These are phyloP conservation scores for Agrocybe chaxingu DNA, from an alignment of 768 basidiomycete genomes.

Conservation along the genomic window DNA sequence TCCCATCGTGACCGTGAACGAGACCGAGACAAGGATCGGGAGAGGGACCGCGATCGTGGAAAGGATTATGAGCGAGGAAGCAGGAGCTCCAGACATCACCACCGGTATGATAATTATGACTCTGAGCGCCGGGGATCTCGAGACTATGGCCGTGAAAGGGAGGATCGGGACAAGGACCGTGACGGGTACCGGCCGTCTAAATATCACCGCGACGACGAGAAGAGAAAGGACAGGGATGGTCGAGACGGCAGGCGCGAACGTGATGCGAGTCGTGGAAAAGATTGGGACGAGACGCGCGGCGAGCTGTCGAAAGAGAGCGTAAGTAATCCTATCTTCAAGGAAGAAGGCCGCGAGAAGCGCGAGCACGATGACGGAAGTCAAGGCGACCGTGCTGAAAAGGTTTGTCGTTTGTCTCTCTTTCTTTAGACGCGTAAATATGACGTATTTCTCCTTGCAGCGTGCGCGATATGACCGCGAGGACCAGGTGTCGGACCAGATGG, in stretches of 20 bases:
- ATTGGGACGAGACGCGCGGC: slow-evolving; percentile 48
- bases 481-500: slow-evolving; percentile 32
- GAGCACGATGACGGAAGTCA: slow-evolving; percentile 46
- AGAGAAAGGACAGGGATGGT: slow-evolving; percentile 47
- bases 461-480: slow-evolving; percentile 49
- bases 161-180: slow-evolving; percentile 40
- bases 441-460: slow-evolving; percentile 35
- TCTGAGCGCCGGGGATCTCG: slow-evolving; percentile 37
- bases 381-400: slow-evolving; percentile 68
- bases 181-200: slow-evolving; percentile 43
- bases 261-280: slow-evolving; percentile 31
- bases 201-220: slow-evolving; percentile 47
- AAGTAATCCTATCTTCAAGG: slow-evolving; percentile 36
- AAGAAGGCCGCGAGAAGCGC: slow-evolving; percentile 54
- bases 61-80: slow-evolving; percentile 34
- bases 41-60: slow-evolving; percentile 33
- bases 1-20: slow-evolving; percentile 24
- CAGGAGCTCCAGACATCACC: slow-evolving; percentile 42
- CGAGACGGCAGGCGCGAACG: slow-evolving; percentile 39
- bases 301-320: slow-evolving; percentile 27
- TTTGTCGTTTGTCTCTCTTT: slow-evolving; percentile 21
- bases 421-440: slow-evolving; percentile 4
- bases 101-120: slow-evolving; percentile 50
- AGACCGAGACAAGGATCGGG: slow-evolving; percentile 20
- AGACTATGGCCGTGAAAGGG: slow-evolving; percentile 36